phyloP scores from a whole-genome alignment of 805 yeast species.

The Ogataea trehalophila region DNA sequence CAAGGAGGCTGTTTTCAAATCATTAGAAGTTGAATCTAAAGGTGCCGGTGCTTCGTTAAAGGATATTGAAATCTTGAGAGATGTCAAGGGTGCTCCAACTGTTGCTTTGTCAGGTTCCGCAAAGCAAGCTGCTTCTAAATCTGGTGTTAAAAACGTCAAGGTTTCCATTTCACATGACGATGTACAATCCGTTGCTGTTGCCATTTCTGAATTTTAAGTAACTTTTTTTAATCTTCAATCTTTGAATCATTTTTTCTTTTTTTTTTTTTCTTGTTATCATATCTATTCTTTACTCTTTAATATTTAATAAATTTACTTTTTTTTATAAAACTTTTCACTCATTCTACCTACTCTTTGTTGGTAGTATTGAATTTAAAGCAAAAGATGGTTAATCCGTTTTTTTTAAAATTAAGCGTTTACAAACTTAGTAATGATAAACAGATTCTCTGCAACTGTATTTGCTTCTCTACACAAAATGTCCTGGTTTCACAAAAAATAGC shows the following conservation, averaged over 20 bases:
- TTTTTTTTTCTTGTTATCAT: background rate
- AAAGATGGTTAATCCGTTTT: too few relatives aligned
- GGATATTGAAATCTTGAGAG: slow-evolving; percentile 84
- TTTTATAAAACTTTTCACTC: too few relatives aligned
- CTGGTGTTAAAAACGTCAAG: slow-evolving; percentile 66
- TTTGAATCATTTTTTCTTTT: background rate
- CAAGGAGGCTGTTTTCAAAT: slow-evolving; percentile 97
- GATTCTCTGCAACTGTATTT: too few relatives aligned
- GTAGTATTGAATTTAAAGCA: too few relatives aligned
- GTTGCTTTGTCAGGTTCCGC: slow-evolving; percentile 80
- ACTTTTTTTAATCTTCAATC: background rate
- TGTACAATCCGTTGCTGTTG: slow-evolving; percentile 96
- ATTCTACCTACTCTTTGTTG: too few relatives aligned
- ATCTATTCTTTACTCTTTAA: background rate
- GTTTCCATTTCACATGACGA: slow-evolving; percentile 97
- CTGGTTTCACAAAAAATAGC: slow-evolving; percentile 33
- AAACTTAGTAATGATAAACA: too few relatives aligned
- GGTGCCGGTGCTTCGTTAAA: slow-evolving; percentile 95
- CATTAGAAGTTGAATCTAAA: slow-evolving; percentile 78
- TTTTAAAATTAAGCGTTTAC: too few relatives aligned
- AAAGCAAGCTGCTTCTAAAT: slow-evolving; percentile 59
- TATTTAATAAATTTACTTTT: background rate
- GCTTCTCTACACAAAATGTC: slow-evolving; percentile 16
- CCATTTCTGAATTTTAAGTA: slow-evolving; percentile 55
- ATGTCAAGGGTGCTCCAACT: slow-evolving; percentile 71